Percentiles rank a stretch among this genome's conserved stretches.
Conservation (phyloP, 208 protist species). For the Trypanosoma avium region DNA sequence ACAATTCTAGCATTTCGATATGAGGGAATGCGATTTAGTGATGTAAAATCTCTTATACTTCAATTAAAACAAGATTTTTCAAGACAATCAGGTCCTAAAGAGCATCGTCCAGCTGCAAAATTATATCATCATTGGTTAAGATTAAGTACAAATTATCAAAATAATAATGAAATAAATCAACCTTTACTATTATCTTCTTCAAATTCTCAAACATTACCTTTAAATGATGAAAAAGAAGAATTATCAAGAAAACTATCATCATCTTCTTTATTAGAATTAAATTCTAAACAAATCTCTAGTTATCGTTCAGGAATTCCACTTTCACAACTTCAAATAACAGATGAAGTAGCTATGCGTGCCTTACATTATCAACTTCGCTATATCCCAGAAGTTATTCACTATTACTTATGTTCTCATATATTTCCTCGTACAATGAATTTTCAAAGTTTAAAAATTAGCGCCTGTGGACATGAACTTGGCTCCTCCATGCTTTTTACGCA, state of each 20-base stretch:
- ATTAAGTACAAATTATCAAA: no score
- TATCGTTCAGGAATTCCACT: slow-evolving; percentile 74
- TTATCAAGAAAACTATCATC: no score
- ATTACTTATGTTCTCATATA: slow-evolving; percentile 86
- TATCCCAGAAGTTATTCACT: slow-evolving; percentile 83
- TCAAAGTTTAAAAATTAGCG: slow-evolving; percentile 91
- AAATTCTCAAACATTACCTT: no score
- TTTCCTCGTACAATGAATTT: slow-evolving; percentile 90
- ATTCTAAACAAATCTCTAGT: no score
- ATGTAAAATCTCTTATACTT: slow-evolving; percentile 74
- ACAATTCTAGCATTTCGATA: slow-evolving; percentile 93
- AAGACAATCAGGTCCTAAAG: slow-evolving; percentile 82
- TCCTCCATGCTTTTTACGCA: slow-evolving; percentile 92
- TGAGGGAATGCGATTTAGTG: slow-evolving; percentile 83
- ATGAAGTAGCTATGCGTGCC: slow-evolving; percentile 56
- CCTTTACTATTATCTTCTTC: no score
- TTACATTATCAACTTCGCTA: slow-evolving; percentile 61
- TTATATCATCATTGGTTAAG: slow-evolving; percentile 83
- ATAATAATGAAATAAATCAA: no score
- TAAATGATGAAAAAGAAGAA: no score
- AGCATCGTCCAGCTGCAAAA: slow-evolving; percentile 78
- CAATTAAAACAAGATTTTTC: slow-evolving; percentile 88
- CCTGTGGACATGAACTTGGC: slow-evolving; percentile 94
- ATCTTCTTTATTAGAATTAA: background rate
- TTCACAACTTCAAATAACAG: slow-evolving; percentile 81